These are phyloP conservation scores for Aspergillus steynii DNA, from an alignment of 495 filamentous ascomycete genomes.

Conservation along the genomic window DNA sequence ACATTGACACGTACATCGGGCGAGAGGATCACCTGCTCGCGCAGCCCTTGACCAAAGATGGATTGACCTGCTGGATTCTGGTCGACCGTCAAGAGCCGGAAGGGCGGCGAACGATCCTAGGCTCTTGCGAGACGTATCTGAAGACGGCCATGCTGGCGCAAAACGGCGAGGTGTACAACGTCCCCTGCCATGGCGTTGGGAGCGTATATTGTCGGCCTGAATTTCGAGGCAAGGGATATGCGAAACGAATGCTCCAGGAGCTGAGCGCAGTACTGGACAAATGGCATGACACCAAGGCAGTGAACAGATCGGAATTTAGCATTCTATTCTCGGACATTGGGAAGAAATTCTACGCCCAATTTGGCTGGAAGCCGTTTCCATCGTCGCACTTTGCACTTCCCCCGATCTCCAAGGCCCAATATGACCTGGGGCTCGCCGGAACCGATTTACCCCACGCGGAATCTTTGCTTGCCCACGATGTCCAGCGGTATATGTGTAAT, in stretches of 20 bases:
- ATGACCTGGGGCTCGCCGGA: constrained; percentile 15
- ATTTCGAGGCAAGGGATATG: constrained; percentile 77
- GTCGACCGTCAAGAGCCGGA: constrained; percentile 55
- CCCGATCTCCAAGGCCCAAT: constrained; percentile 33
- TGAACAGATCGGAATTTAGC: constrained; percentile 55
- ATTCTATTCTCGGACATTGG: constrained; percentile 94
- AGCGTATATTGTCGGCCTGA: constrained; percentile 80
- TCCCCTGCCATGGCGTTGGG: constrained; percentile 75
- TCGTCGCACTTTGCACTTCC: constrained; percentile 70
- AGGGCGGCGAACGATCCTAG: constrained; percentile 62
- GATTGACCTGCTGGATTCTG: constrained; percentile 84
- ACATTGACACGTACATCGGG: constrained; percentile 67
- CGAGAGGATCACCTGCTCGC: constrained; percentile 72
- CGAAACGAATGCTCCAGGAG: constrained; percentile 66
- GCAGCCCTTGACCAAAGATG: constrained; percentile 68
- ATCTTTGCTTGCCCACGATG: constrained; percentile 28
- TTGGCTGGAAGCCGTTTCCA: constrained; percentile 75
- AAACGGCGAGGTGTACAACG: constrained; percentile 55
- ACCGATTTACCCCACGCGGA: constrained; percentile 20
- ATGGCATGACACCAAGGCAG: constrained; percentile 48
- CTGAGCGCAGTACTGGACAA: constrained; percentile 51
- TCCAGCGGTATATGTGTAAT: constrained; percentile 39
- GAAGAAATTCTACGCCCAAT: constrained; percentile 81
- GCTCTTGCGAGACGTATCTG: constrained; percentile 78
- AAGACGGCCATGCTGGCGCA: constrained; percentile 68